Base-by-base conservation (phyloP, 306 rosid species). In the Fragaria ananassa region DNA sequence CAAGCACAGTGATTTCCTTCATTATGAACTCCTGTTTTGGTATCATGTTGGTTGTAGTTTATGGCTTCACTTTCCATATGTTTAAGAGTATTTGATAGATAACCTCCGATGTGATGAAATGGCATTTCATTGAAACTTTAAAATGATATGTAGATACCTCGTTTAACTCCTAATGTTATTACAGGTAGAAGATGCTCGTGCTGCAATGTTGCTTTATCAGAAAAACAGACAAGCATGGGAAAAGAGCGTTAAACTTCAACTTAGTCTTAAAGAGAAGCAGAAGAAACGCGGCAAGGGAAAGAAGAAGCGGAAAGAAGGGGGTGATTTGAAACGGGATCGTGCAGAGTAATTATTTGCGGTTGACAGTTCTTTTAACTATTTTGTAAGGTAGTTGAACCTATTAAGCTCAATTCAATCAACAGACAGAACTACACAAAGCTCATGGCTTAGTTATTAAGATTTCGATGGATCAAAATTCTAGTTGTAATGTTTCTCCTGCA, bases 181-280 rank as follows among this genome's bases (percentile, higher is more conserved):
- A 57, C 86, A 95, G 98, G 68, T 92, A 76, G 89, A 95, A 39
- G 97, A 95, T 83, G 97, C 97, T 65, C 92, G 97, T 5, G 91
- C 97, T 11, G 97, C 97, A 2, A 95, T 95, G 99, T 54, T 92
- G 77, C 99, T 95, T 71, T 95, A 92, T 83, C 96, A 89, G 87
- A 89, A 81, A 78, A 88, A 87, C 72, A 85, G 84, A 76, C 88
- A 71, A 80, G 87, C 77, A 70, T 95, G 99, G 99, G 99, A 92
- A 78, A 95, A 77, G 85, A 82, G 78, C 50, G 74, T 72, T 3
- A 90, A 92, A 87, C 90, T 87, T 78, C 89, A 89, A 57, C 64
- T 15, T 31, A 87, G 83, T 78, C 78, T 81, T 44, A 87, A 89
- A 78, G 79, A 80, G 80, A 95, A 95, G 81, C 93, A 84, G 81